Evolutionary conservation across 164 flowering plant genomes (phyloP), one percentile per base, ranked within the genome.

Genomic region (Hamamelis virginiana): DNA sequence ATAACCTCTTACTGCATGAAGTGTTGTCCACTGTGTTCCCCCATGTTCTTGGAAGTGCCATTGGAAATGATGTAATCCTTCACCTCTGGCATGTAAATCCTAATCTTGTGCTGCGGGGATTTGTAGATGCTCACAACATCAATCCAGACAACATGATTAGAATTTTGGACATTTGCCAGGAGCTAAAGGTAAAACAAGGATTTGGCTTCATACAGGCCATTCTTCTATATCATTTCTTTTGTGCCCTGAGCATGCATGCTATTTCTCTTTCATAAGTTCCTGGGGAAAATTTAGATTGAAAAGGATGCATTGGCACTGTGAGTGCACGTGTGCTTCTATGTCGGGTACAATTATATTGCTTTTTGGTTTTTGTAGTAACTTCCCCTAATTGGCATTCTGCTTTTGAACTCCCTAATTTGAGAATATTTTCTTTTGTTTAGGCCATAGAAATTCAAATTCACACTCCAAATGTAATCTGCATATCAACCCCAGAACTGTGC

Each of bases 1-100:
- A 83, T 76, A 90, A 88, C 75, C 90, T 91, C 64, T 78, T 96
- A 66, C 99, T 88, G 71, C 68, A 77, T 70, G 98, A 96, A 75
- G 87, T 96, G 22, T 76, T 81, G 18, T 84, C 85, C 12, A 52
- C 73, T 27, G 84, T 88, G 61, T 84, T 96, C 38, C 99, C 97
- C 10, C 57, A 75, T 76, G 44, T 91, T 27, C 47, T 87, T 47
- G 82, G 76, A 57, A 80, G 74, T 78, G 46, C 83, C 38, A 44
- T 71, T n/a, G 76, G 79, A 65, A 71, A 46, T 75, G 82, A 81
- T 53, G 48, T 88, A 62, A 69, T 96, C 68, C 84, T 76, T 62
- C 83, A 84, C 41, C 80, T 96, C 8, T 96, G 98, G 97, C 84
- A 83, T 71, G 72, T 74, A 33, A 96, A 93, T 69, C 86, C 85